A percentile compares a stretch with the other conserved stretches of the same genome.
Evolutionary conservation across 2,329 filamentous ascomycete genomes (phyloP).

Genomic region (Fusarium proliferatum): DNA sequence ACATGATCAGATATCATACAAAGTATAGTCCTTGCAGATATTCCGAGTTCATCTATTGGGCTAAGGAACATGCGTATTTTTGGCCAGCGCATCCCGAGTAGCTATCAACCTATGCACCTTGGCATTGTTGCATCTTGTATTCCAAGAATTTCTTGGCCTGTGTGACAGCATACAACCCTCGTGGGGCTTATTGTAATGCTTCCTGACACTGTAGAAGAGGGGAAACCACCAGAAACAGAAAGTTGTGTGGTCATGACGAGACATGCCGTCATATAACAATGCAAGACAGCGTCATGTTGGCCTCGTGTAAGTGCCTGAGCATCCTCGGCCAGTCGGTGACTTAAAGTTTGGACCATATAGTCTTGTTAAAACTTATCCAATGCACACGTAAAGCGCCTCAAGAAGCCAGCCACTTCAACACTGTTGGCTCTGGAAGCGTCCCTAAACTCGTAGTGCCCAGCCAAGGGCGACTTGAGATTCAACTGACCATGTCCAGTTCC

Average conservation of each 20-base stretch:
- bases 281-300: background rate
- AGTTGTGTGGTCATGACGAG: background rate
- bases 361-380: background rate
- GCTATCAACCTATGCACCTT: background rate
- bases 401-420: background rate
- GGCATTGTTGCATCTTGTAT: background rate
- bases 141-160: background rate
- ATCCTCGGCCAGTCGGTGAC: background rate
- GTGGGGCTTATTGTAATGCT: background rate
- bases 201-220: background rate
- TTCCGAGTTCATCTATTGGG: background rate
- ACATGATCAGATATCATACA: background rate
- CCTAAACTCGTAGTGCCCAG: background rate
- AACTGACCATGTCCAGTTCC: background rate
- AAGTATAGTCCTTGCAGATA: background rate
- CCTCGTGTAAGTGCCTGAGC: background rate
- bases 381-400: background rate
- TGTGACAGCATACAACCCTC: background rate
- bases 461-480: background rate
- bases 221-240: background rate
- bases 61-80: background rate
- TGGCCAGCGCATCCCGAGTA: background rate
- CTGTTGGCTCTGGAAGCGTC: background rate
- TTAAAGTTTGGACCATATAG: background rate
- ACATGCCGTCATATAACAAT: background rate